Evolutionary conservation across 805 yeast species (phyloP).

Genomic region (Saccharomycopsis olivae): DNA sequence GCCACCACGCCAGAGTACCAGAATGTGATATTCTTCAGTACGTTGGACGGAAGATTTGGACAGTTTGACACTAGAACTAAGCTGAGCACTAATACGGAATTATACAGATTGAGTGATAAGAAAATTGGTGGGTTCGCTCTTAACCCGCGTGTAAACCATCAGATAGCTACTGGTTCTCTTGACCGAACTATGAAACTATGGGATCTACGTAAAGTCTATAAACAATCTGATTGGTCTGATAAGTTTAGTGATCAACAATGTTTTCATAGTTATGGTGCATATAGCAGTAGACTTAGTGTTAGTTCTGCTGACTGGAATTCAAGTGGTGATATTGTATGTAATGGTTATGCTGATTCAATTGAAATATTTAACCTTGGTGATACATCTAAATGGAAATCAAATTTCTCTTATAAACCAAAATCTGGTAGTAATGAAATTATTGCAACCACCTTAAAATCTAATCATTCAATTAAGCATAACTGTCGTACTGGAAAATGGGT

Average conservation of each 20-base stretch:
- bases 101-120: constrained; percentile 70
- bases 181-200: constrained; percentile 79
- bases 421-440: constrained; percentile 17
- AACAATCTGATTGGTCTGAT: constrained; percentile 44
- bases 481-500: constrained; percentile 99
- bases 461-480: constrained; percentile 64
- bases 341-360: constrained; percentile 86
- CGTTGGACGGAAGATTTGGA: constrained; percentile 72
- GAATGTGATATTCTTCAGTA: constrained; percentile 58
- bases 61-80: constrained; percentile 54
- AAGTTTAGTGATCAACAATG: constrained; percentile 29
- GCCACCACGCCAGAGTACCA: constrained; percentile 27
- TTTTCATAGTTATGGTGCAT: constrained; percentile 29
- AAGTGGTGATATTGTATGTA: constrained; percentile 65
- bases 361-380: constrained; percentile 52
- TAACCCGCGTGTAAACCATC: constrained; percentile 55
- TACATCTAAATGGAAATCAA: constrained; percentile 2
- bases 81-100: constrained; percentile 26
- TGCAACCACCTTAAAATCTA: constrained; percentile 40
- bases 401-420: constrained; percentile 2
- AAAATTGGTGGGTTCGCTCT: constrained; percentile 85
- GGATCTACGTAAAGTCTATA: constrained; percentile 59
- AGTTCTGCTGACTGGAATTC: constrained; percentile 78
- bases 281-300: constrained; percentile 66
- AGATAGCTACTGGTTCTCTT: constrained; percentile 79